Evolutionary conservation across 2,329 filamentous ascomycete genomes (phyloP).

Genomic region (Hymenoscyphus scutula): DNA sequence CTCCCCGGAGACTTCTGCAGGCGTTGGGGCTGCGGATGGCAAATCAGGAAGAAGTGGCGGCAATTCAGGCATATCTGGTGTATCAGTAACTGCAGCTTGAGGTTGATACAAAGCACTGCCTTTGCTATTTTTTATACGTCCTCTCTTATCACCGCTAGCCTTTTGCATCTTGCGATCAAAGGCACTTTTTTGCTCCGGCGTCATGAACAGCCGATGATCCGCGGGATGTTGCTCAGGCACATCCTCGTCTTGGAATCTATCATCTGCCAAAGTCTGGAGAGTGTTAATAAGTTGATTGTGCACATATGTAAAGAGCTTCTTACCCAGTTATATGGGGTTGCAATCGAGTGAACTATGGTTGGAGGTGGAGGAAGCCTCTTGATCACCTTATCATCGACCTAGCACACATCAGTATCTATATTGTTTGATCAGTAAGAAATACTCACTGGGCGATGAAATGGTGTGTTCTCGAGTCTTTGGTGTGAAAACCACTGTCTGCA

Average conservation of each 20-base stretch:
- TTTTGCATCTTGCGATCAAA: conserved; percentile 12
- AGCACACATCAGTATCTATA: conserved; percentile 14
- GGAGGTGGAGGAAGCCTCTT: conserved; percentile 14
- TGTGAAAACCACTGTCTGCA: conserved; percentile 15
- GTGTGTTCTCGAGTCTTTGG: conserved; percentile 23
- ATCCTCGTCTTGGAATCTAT: conserved; percentile 9
- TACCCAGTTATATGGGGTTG: conserved; percentile 19
- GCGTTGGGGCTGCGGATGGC: conserved; percentile 24
- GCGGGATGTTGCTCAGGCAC: conserved; percentile 27
- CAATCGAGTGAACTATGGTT: conserved; percentile 18
- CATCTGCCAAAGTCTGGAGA: conserved; percentile 14
- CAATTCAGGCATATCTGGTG: conserved; percentile 7
- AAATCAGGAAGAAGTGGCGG: conserved; percentile 13
- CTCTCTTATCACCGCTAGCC: conserved; percentile 16
- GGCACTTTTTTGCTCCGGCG: conserved; percentile 15
- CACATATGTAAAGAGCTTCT: background rate
- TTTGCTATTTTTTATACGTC: conserved; percentile 17
- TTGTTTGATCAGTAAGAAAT: background rate
- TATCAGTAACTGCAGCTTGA: conserved; percentile 13
- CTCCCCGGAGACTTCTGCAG: conserved; percentile 23
- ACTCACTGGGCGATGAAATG: conserved; percentile 30
- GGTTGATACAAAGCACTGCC: conserved; percentile 18
- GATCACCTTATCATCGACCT: conserved; percentile 25
- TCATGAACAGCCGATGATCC: conserved; percentile 24
- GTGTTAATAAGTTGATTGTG: background rate